Base-by-base conservation (phyloP, 148 eudicot genomes). In the Chenopodium quinoa region DNA sequence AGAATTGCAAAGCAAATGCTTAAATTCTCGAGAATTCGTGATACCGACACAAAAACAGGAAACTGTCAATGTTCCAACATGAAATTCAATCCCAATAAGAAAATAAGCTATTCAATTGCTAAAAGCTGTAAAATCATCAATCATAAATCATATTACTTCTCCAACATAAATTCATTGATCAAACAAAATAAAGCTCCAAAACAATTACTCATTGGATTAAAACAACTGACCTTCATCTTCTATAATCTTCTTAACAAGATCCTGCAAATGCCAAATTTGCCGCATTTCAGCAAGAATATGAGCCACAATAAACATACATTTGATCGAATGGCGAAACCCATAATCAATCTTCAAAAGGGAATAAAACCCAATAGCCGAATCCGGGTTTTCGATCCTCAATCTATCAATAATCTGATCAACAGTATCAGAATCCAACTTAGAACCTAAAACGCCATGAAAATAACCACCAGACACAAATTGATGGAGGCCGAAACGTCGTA, bases 221-320 rank as follows among this genome's bases (percentile, higher is more conserved):
- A 79, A 31, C 60, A 40, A 81, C 75, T 80, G 8, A 87, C 84
- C 80, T 89, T 88, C 92, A 23, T 86, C 83, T 32, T 73, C 83
- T 63, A 89, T 50, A 80, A 91, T 77, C 48, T 83, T 66, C 79
- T 68, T 71, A 22, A 91, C 32, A 75, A 86, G 71, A 1, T 76
- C 75, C 78, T 78, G 83, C 82, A 94, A 76, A 34, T 86, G 88
- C 71, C 83, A 85, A 34, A 78, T 31, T 32, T 84, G 77, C 70
- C 83, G 77, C 77, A 79, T 82, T 40, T 76, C 80, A 0, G 95
- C 98, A 81, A 94, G 82, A 75, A 84, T 73, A 79, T 91, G 97
- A 63, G 97, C 94, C 48, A 91, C 73, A 48, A 82, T 67, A 67
- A 94, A 86, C 76, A 80, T 72, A 50, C 88, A 86, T 46, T 17